Percentiles rank a stretch among this genome's conserved stretches.
Evolutionary conservation across 768 basidiomycete species (phyloP).

Genomic region (Tylopilus subfusipes): DNA sequence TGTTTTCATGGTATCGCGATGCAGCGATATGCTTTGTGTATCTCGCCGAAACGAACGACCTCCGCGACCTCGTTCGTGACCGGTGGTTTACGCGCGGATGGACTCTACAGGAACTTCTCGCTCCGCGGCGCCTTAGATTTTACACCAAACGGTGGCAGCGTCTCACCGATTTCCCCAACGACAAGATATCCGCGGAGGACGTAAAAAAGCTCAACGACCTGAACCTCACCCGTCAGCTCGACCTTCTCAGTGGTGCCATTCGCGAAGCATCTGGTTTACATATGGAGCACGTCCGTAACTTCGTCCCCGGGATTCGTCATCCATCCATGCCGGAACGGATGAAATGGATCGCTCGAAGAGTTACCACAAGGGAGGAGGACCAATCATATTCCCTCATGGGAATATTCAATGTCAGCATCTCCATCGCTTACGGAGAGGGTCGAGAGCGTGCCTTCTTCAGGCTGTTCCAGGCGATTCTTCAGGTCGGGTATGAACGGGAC

Average conservation of each 20-base stretch:
- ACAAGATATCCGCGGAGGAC: background rate
- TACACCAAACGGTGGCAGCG: constrained; percentile 12
- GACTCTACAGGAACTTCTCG: constrained; percentile 13
- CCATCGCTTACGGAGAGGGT: constrained; percentile 20
- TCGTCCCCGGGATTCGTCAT: background rate
- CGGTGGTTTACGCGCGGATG: constrained; percentile 14
- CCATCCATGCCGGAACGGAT: constrained; percentile 5
- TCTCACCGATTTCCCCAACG: background rate
- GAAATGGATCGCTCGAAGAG: constrained; percentile 14
- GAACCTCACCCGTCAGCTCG: background rate
- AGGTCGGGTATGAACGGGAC: background rate
- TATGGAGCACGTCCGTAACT: background rate
- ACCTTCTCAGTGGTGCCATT: background rate
- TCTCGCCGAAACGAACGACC: constrained; percentile 1
- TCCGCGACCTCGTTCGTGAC: constrained; percentile 1
- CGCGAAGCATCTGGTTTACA: background rate
- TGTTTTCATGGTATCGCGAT: constrained; percentile 20
- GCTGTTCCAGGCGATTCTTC: constrained; percentile 3
- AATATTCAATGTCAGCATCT: constrained; percentile 12
- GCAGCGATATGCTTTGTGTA: constrained; percentile 14
- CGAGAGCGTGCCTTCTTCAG: constrained; percentile 8
- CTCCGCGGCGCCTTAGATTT: constrained; percentile 11
- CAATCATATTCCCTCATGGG: constrained; percentile 18
- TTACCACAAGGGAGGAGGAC: constrained; percentile 18
- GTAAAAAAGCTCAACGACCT: background rate